Base-by-base conservation (phyloP, 305 asterid species). In the Ilex paraguariensis region DNA sequence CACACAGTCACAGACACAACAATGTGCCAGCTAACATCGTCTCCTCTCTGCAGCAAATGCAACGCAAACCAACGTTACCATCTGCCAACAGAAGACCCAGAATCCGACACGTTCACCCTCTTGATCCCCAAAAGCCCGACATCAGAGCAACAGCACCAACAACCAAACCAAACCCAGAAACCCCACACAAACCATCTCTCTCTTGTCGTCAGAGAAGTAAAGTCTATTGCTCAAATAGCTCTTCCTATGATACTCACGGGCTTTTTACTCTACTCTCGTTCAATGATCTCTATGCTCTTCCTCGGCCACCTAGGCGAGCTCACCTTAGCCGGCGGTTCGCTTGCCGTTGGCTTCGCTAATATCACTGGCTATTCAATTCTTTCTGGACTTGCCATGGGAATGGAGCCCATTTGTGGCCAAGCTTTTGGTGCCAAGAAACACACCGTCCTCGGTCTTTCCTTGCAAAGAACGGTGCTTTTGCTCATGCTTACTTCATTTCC, bases 401-500 rank as follows among this genome's bases (percentile, higher is more conserved):
- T 84, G 91, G 91, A 84, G 17, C 84, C 91, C 32, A 82, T 84
- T n/a, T 84, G 91, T 46, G 81, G 78, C 13, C 91, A 84, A 52
- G 88, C 87, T 52, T 82, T 68, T 50, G 91, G 91, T 0, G 88
- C 88, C 5, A 73, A 78, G 54, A 74, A 59, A 16, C 80, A 64
- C 57, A 54, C 66, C 2, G 82, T 84, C 44, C 75, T 84, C 28
- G 91, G 88, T 46, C 69, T 80, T 13, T 62, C 88, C 13, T 33
- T 84, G 12, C 91, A 84, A 49, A 68, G 86, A 63, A 70, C 83
- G 1, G 61, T 82, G n/a, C 79, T 84, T 62, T 65, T 84, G 60
- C 86, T 84, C 42, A 7, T 80, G 31, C 10, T 76, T 8, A 57
- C 73, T 15, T 76, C 87, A 7, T 28, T 84, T 17, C 88, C 88